Evolutionary conservation across 768 basidiomycete species (phyloP).

Genomic region (Filobasidium wieringae): DNA sequence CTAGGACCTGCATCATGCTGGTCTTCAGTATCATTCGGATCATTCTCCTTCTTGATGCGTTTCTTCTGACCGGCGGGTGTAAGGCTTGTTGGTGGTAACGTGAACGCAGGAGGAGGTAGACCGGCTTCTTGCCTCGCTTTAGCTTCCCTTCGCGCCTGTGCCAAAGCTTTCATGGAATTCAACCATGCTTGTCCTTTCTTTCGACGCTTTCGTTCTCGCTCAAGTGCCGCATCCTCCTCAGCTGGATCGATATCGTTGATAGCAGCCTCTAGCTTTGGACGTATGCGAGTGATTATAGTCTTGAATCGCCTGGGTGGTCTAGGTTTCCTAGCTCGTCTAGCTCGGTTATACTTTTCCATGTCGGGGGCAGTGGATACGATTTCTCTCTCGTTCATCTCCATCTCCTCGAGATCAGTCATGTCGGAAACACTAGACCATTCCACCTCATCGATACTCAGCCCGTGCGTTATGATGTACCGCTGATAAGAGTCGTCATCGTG

Average conservation of each 20-base stretch:
- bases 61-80: constrained; percentile 2
- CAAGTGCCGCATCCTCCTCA: constrained; percentile 11
- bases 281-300: constrained; percentile 12
- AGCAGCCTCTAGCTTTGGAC: constrained; percentile 15
- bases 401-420: constrained; percentile 16
- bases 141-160: constrained; percentile 10
- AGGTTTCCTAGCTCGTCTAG: neutral
- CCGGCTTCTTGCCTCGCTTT: constrained; percentile 6
- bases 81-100: constrained; percentile 12
- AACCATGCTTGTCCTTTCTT: constrained; percentile 15
- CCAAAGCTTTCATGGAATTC: constrained; percentile 15
- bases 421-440: constrained; percentile 8
- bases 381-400: constrained; percentile 10
- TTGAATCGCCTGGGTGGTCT: constrained; percentile 16
- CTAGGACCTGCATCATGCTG: neutral
- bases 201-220: constrained; percentile 12
- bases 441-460: neutral
- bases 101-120: constrained; percentile 9
- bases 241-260: constrained; percentile 1
- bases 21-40: neutral
- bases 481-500: neutral
- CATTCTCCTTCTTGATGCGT: neutral
- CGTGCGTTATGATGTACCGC: constrained; percentile 3
- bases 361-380: constrained; percentile 3
- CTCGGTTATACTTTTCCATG: constrained; percentile 1